Evolutionary conservation across 768 basidiomycete species (phyloP).

Genomic region (Clitopilus hobsonii): DNA sequence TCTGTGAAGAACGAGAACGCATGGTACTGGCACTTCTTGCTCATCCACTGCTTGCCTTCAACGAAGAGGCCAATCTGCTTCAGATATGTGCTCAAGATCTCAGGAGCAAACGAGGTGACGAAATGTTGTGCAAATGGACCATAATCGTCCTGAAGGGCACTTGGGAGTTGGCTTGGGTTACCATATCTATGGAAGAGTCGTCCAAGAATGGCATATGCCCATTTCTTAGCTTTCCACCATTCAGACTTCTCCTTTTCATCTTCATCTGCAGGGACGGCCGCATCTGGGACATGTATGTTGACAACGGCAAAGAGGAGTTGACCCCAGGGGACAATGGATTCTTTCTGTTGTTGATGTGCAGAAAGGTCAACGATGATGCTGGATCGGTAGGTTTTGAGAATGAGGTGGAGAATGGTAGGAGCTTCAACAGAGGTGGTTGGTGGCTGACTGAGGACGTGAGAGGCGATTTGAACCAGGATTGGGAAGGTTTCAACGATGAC

Average conservation of each 20-base stretch:
- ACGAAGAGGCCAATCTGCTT: constrained; percentile 67
- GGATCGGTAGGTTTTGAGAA: constrained; percentile 83
- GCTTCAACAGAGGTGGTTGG: constrained; percentile 66
- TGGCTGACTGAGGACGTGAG: constrained; percentile 55
- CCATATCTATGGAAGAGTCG: constrained; percentile 83
- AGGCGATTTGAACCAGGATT: constrained; percentile 68
- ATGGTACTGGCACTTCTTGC: constrained; percentile 79
- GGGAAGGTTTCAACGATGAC: constrained; percentile 69
- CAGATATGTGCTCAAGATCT: constrained; percentile 80
- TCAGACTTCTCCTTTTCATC: constrained; percentile 74
- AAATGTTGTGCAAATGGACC: constrained; percentile 73
- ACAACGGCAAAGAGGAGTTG: constrained; percentile 76
- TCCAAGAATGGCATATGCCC: constrained; percentile 82
- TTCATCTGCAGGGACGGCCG: constrained; percentile 63
- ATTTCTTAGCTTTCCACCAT: constrained; percentile 94
- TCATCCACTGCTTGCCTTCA: constrained; percentile 72
- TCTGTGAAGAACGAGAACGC: constrained; percentile 85
- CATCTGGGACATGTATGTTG: constrained; percentile 62
- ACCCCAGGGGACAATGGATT: constrained; percentile 85
- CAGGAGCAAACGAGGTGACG: constrained; percentile 73
- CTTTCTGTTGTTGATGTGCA: constrained; percentile 66
- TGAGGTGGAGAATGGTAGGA: constrained; percentile 79
- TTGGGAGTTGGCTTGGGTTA: constrained; percentile 83
- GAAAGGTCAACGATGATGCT: constrained; percentile 74
- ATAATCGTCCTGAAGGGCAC: constrained; percentile 65